Base-by-base conservation (phyloP, 192 early-diverging fungal genomes). In the Linnemannia schmuckeri region DNA sequence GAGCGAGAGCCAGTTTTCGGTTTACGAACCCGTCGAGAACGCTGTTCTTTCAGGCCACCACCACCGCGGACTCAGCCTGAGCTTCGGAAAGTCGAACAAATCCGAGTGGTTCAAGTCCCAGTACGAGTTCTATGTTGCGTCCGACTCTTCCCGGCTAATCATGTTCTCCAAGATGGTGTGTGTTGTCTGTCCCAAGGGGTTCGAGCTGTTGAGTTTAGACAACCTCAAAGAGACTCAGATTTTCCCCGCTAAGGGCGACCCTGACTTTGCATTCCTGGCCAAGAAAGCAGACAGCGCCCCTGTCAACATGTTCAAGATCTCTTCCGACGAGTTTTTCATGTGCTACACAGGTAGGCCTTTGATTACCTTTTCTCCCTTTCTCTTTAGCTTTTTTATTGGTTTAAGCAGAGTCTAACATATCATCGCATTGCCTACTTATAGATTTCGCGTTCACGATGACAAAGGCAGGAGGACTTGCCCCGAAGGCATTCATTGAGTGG, bases 401-500 rank as follows among this genome's bases (percentile, higher is more conserved):
- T 27, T 52, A 15, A 24, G 27, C 30, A 40, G 71, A 41, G 57
- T 42, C 24, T 72, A 61, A 41, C 42, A 49, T 22, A 33, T 49
- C 33, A 35, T 24, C 49, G n/a, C 41, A 6, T 27, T 24, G 44
- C 13, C 10, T 6, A 27, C 70, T 54, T 55, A 46, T 87, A 96
- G 97, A 97, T 87, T 94, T 97, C 88, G 97, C 94, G 1, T 98
- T 99, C 77, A 97, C 93, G 77, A 94, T 99, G 77, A 95, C 97
- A 81, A 94, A 94, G 78, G 92, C 94, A 85, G 94, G 77, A 82
- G 94, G 42, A 79, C 94, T 70, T 82, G 95, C 63, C 75, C 90
- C 18, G 93, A 97, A 80, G 94, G 93, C 76, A 92, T 88, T 96
- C 61, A 95, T 99, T 54, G 88, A 95, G 70, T 99, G 96, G 96